Percentiles rank a stretch among this genome's conserved stretches.
phyloP scores from a whole-genome alignment of 768 basidiomycete genomes.

The Trichaptum fuscoviolaceum region DNA sequence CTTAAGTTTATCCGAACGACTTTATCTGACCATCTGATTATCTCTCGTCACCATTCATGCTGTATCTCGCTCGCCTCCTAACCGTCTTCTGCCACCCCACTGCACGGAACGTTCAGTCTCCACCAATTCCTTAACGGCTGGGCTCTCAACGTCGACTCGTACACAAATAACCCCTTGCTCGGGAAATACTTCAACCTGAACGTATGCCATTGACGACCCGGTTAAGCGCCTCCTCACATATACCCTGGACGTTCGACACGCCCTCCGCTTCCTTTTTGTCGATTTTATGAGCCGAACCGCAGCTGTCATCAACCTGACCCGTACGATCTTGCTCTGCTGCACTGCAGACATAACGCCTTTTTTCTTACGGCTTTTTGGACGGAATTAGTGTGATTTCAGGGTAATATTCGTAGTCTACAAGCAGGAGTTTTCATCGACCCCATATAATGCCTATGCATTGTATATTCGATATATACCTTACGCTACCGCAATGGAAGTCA shows the following conservation, averaged over 20 bases:
- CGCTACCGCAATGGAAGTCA: neutral
- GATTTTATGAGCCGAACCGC: neutral
- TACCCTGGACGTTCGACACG: neutral
- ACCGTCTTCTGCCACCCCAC: conserved; percentile 8
- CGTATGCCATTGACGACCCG: conserved; percentile 21
- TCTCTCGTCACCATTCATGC: neutral
- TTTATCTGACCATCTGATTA: conserved; percentile 2
- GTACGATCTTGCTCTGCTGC: neutral
- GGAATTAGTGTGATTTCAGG: neutral
- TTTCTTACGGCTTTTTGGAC: neutral
- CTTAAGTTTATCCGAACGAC: conserved; percentile 1
- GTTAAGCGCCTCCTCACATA: neutral
- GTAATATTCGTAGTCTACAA: neutral
- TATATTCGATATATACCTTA: conserved; percentile 1
- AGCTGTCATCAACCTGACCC: neutral
- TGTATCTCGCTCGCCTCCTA: neutral
- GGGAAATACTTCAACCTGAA: conserved; percentile 68
- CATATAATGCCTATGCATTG: neutral
- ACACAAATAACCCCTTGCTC: conserved; percentile 34
- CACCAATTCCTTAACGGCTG: conserved; percentile 72
- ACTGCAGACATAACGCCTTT: neutral
- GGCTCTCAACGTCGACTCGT: conserved; percentile 54
- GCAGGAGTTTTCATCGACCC: neutral
- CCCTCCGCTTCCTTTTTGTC: neutral
- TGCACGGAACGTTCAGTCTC: conserved; percentile 35